Base-by-base conservation (phyloP, 2,329 filamentous ascomycete genomes). In the Fusarium devonianum region DNA sequence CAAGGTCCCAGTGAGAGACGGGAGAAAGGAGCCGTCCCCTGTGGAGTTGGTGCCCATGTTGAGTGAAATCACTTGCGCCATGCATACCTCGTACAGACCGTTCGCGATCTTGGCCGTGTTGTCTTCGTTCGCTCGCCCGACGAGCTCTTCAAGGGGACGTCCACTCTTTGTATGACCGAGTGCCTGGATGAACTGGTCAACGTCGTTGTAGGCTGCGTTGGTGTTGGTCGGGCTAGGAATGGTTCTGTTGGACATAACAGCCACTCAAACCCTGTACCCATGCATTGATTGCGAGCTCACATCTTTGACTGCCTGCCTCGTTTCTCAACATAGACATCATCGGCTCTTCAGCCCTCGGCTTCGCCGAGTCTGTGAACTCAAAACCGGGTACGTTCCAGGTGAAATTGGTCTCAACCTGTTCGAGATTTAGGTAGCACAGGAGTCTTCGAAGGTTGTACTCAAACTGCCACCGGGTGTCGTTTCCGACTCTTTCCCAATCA, bases 11-110 rank as follows among this genome's bases (percentile, higher is more conserved):
- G 42, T 49, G 46, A 52, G 51, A 9, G 52, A 41, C 1, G 55
- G 47, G 5, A 50, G 42, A 4, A 12, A 45, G 7, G 46, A 25
- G 6, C 44, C 51, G 8, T 41, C 30, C 22, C 26, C 16, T 4
- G 51, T 45, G 10, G 35, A 22, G 14, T 49, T 38, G 17, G 26
- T 48, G 13, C 63, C 60, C 63, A 63, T 65, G 38, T 60, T 65
- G 26, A 62, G 48, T 1, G 59, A 60, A n/a, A 69, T 59, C 0
- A 62, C 63, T 30, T 69, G 67, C 1, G 63, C 61, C 49, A 67
- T 64, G 22, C 65, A 67, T 1, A 51, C 53, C 7, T 56, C 47
- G 41, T 68, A 69, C 8, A 67, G 41, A 3, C 38, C 36, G 12
- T 50, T 52, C 2, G 57, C 49, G 12, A 48, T 54, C 1, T 56